Conservation (phyloP, 208 protist species). For the Leptomonas pyrrhocoris region DNA sequence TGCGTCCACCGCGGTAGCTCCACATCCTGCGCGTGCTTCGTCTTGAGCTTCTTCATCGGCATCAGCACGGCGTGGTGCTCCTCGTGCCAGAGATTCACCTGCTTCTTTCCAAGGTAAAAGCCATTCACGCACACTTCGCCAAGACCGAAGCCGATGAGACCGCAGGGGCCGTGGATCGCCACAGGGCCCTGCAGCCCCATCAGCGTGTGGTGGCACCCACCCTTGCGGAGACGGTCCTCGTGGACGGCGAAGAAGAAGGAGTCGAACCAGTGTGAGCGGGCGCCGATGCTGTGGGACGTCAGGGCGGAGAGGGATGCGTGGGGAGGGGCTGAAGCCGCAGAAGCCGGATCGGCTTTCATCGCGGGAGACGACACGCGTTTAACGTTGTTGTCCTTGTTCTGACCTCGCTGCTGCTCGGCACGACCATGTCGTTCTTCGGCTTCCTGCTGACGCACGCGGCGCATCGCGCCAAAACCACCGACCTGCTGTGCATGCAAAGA, state of each 20-base stretch:
- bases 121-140: conserved; percentile 70
- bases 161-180: conserved; percentile 79
- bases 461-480: conserved; percentile 19
- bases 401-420: not conserved
- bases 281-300: conserved; percentile 4
- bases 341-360: not conserved
- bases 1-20: conserved; percentile 32
- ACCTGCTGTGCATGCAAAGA: no score
- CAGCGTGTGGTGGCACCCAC: conserved; percentile 73
- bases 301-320: conserved; percentile 5
- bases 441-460: conserved; percentile 8
- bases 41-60: conserved; percentile 54
- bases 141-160: conserved; percentile 67
- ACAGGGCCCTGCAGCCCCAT: conserved; percentile 54
- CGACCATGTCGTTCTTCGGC: not conserved
- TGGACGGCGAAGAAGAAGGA: conserved; percentile 63
- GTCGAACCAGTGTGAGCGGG: conserved; percentile 45
- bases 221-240: conserved; percentile 30
- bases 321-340: conserved; percentile 9
- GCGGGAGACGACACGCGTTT: not conserved
- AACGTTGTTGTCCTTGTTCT: not conserved
- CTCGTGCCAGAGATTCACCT: conserved; percentile 55
- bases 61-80: conserved; percentile 56
- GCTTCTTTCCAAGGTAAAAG: conserved; percentile 74
- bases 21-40: conserved; percentile 35